These are phyloP conservation scores for Argentina anserina DNA, from an alignment of 306 rosid species.

Conservation along the genomic window DNA sequence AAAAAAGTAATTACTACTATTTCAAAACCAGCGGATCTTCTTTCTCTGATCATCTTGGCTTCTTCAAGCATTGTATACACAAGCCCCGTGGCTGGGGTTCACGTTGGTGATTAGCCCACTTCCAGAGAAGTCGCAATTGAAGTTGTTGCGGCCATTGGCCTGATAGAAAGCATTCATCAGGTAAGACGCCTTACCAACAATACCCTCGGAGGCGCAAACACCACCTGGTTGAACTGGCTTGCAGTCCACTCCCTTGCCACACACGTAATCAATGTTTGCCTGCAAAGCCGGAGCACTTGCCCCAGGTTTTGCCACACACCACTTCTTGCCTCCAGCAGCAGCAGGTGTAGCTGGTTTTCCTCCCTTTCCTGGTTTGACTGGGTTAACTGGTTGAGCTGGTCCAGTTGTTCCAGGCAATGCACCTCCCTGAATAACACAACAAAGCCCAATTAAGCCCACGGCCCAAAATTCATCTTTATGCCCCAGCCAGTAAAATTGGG, in stretches of 20 bases:
- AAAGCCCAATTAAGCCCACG: neutral
- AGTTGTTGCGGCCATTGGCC: constrained; percentile 46
- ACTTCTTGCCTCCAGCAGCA: constrained; percentile 29
- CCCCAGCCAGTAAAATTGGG: neutral
- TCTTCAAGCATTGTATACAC: neutral
- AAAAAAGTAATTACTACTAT: neutral
- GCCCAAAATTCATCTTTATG: neutral
- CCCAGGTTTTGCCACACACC: constrained; percentile 63
- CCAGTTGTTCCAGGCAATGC: neutral
- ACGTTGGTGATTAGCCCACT: constrained; percentile 34
- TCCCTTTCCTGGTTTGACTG: neutral
- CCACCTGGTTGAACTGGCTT: constrained; percentile 64
- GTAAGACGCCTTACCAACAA: constrained; percentile 51
- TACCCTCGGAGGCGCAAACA: constrained; percentile 41
- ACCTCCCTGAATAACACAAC: constrained; percentile 13
- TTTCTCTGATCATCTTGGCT: neutral
- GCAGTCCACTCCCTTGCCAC: constrained; percentile 60
- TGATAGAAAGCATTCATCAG: constrained; percentile 77
- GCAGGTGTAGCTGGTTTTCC: constrained; percentile 7
- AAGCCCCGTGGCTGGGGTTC: constrained; percentile 49
- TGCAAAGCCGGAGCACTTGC: constrained; percentile 43
- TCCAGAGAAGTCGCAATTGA: constrained; percentile 64
- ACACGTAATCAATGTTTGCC: constrained; percentile 60
- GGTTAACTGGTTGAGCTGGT: neutral
- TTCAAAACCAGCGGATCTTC: neutral